Conservation (phyloP, 2,329 filamentous ascomycete species). For the Aaosphaeria arxii region DNA sequence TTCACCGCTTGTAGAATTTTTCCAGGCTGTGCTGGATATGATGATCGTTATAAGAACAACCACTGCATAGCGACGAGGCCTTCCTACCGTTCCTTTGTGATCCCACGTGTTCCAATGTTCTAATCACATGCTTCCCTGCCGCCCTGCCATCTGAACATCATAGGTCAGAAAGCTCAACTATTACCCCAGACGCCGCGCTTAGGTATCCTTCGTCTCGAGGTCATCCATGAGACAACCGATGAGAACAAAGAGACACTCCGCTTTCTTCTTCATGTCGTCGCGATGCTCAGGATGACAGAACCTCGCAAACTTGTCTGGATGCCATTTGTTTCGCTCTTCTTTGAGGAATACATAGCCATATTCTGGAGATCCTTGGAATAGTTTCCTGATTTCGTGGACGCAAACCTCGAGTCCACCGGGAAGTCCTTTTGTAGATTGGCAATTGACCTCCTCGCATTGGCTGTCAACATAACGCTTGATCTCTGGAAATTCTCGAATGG, state of each 20-base stretch:
- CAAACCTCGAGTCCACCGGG: conserved; percentile 19
- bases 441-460: conserved; percentile 15
- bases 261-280: conserved; percentile 19
- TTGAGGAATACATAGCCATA: conserved; percentile 25
- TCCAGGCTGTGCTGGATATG: no score
- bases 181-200: no score
- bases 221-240: conserved; percentile 25
- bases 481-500: conserved; percentile 15
- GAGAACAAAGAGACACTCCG: conserved; percentile 27
- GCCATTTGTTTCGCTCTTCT: conserved; percentile 26
- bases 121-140: no score
- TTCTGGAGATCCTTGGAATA: conserved; percentile 22
- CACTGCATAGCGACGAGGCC: no score
- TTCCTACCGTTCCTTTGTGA: no score
- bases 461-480: conserved; percentile 16
- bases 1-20: no score
- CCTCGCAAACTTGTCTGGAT: conserved; percentile 31
- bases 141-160: no score
- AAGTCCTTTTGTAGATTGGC: conserved; percentile 16
- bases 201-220: no score
- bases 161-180: no score
- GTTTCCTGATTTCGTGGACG: conserved; percentile 20
- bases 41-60: no score
- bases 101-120: no score
- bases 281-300: conserved; percentile 17